A percentile compares a stretch with the other conserved stretches of the same genome.
Conservation (phyloP, 2,329 filamentous ascomycete genomes). For the Ascochyta clinopodiicola region DNA sequence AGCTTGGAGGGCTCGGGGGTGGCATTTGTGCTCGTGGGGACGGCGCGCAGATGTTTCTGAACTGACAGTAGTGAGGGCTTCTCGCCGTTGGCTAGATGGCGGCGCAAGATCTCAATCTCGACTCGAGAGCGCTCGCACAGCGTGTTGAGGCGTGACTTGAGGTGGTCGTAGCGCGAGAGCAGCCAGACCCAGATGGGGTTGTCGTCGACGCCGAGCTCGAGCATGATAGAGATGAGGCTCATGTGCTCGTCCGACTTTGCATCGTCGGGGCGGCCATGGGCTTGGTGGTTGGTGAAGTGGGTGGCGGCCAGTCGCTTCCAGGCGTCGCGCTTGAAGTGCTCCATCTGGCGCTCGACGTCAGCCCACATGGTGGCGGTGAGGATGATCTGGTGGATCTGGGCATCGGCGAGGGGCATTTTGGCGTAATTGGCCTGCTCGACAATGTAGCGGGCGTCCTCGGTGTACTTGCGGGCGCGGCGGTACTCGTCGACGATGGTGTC, state of each 20-base stretch:
- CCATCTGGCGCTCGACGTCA: conserved; percentile 86
- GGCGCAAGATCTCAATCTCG: conserved; percentile 88
- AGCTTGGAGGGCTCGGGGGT: conserved; percentile 64
- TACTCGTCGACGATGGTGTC: conserved; percentile 88
- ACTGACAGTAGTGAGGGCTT: conserved; percentile 73
- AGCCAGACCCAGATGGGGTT: conserved; percentile 98
- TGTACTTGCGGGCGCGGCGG: conserved; percentile 78
- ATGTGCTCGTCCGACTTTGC: conserved; percentile 80
- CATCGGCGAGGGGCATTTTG: conserved; percentile 69
- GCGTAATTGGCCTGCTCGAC: conserved; percentile 61
- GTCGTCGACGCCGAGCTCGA: conserved; percentile 94
- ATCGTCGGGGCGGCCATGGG: conserved; percentile 50
- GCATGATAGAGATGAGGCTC: conserved; percentile 83
- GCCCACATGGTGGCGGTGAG: conserved; percentile 94
- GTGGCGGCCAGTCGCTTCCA: conserved; percentile 81
- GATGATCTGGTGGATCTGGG: conserved; percentile 83
- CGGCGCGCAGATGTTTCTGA: conserved; percentile 76
- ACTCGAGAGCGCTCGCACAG: conserved; percentile 86
- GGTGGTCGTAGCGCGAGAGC: conserved; percentile 82
- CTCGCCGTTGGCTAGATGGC: conserved; percentile 76
- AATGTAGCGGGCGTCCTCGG: conserved; percentile 76
- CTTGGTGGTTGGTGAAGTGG: conserved; percentile 60
- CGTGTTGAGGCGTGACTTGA: conserved; percentile 82
- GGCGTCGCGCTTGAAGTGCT: conserved; percentile 84
- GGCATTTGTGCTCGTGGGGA: conserved; percentile 68